These are phyloP conservation scores for Cydonia oblonga DNA, from an alignment of 331 rosid species.

Conservation along the genomic window DNA sequence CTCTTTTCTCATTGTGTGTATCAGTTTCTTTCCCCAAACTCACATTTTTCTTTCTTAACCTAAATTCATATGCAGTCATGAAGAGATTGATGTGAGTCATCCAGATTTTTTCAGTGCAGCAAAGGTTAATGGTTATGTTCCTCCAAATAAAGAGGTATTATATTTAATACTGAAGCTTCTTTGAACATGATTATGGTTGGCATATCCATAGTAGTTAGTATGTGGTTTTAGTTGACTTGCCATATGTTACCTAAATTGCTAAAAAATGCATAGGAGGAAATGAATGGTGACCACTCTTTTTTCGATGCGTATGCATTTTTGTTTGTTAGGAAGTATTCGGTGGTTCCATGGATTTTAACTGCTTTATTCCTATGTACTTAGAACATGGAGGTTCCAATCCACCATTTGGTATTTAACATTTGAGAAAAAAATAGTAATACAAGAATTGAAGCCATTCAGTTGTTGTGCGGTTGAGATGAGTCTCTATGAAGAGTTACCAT, in stretches of 20 bases:
- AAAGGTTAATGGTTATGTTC: slow-evolving; percentile 68
- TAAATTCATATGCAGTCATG: slow-evolving; percentile 30
- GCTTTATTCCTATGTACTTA: not conserved
- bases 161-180: slow-evolving; percentile 16
- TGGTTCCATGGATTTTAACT: not conserved
- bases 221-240: not conserved
- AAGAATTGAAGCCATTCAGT: not conserved
- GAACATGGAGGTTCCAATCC: not conserved
- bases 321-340: not conserved
- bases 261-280: not conserved
- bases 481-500: not conserved
- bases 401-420: not conserved
- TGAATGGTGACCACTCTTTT: not conserved
- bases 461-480: not conserved
- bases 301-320: not conserved
- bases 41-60: not conserved
- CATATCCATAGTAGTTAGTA: not conserved
- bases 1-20: not conserved
- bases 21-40: not conserved
- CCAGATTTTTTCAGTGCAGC: slow-evolving; percentile 86
- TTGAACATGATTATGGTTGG: not conserved
- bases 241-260: not conserved
- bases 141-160: slow-evolving; percentile 80
- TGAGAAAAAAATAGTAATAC: not conserved
- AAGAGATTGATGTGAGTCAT: slow-evolving; percentile 95